Percentiles rank a stretch among this genome's conserved stretches.
phyloP scores from a whole-genome alignment of 306 rosid species.

The barrel medic (Medicago truncatula) region DNA sequence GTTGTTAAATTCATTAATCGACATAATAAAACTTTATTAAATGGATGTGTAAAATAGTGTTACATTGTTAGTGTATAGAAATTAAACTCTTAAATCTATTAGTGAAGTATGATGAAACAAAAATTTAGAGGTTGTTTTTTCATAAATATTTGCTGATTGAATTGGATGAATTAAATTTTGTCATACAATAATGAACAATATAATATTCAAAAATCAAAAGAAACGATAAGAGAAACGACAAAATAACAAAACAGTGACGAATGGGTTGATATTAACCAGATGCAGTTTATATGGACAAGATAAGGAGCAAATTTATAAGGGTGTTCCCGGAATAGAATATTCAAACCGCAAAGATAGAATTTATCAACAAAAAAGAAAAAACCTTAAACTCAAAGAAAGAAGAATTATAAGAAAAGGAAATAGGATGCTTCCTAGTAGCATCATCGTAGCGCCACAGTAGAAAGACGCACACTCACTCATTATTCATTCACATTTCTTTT shows the following conservation, averaged over 20 bases:
- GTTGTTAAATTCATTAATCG: too few relatives aligned
- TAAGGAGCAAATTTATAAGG: neutral
- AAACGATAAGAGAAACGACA: conserved; percentile 1
- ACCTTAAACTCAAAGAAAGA: neutral
- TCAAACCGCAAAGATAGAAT: neutral
- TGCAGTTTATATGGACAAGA: neutral
- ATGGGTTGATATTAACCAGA: neutral
- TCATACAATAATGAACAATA: too few relatives aligned
- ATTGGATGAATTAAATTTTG: too few relatives aligned
- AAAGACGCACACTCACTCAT: neutral
- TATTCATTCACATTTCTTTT: neutral
- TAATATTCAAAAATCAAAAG: too few relatives aligned
- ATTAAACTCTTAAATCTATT: too few relatives aligned
- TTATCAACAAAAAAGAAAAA: too few relatives aligned
- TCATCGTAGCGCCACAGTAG: conserved; percentile 24
- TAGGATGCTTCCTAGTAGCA: conserved; percentile 49
- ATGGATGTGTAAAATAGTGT: too few relatives aligned
- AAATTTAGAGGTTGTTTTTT: too few relatives aligned
- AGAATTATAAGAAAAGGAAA: neutral
- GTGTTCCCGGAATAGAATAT: conserved; percentile 31
- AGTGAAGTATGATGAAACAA: too few relatives aligned
- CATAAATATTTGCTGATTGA: too few relatives aligned
- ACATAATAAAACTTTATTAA: too few relatives aligned
- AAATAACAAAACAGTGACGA: neutral
- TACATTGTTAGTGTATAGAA: too few relatives aligned